Percentiles rank a stretch among this genome's conserved stretches.
These are phyloP conservation scores for Royoungia palumana DNA, from an alignment of 768 basidiomycete species.

Conservation along the genomic window DNA sequence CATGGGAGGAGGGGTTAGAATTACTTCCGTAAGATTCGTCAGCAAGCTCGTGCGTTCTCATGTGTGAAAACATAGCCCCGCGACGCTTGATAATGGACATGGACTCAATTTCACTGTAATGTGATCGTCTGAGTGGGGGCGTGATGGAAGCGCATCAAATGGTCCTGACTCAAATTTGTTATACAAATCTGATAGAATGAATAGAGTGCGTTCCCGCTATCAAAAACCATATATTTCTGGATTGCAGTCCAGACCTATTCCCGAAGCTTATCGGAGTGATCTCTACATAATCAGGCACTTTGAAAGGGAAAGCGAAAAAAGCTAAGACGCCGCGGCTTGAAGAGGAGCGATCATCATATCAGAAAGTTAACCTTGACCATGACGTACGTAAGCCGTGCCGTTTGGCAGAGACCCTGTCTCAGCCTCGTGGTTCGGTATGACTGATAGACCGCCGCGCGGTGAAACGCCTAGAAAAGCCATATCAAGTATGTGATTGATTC, in stretches of 20 bases:
- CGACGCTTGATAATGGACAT: constrained; percentile 17
- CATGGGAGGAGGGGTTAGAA: constrained; percentile 32
- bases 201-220: constrained; percentile 2
- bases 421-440: constrained; percentile 17
- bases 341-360: constrained; percentile 10
- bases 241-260: not conserved
- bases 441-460: constrained; percentile 2
- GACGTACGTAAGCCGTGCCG: constrained; percentile 20
- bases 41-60: constrained; percentile 20
- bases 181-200: constrained; percentile 9
- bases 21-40: constrained; percentile 19
- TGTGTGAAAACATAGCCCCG: constrained; percentile 9
- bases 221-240: constrained; percentile 2
- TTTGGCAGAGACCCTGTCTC: constrained; percentile 16
- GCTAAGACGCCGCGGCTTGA: constrained; percentile 13
- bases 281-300: constrained; percentile 26
- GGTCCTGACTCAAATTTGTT: constrained; percentile 12
- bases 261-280: constrained; percentile 29
- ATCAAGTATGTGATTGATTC: constrained; percentile 12
- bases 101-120: constrained; percentile 13
- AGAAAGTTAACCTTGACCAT: constrained; percentile 30
- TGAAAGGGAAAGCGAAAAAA: not conserved
- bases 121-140: constrained; percentile 6
- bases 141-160: constrained; percentile 1
- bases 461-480: constrained; percentile 16